phyloP scores from a whole-genome alignment of 139 green algal species.

The Chlamydomonas sp. region DNA sequence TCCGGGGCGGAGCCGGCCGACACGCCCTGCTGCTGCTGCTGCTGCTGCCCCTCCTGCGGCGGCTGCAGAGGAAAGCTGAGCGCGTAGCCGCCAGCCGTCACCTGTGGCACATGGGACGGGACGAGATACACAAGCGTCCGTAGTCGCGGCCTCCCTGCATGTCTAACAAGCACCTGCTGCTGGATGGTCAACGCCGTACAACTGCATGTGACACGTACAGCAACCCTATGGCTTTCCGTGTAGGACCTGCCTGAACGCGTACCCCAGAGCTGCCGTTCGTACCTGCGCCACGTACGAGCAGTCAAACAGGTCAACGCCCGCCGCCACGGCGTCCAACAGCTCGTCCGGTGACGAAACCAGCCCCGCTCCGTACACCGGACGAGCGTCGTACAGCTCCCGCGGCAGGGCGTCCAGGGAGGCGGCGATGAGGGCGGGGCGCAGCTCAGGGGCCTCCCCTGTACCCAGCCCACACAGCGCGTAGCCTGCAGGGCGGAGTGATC shows the following conservation, averaged over 20 bases:
- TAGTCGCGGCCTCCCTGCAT: too few species aligned
- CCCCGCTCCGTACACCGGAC: slow-evolving; percentile 52
- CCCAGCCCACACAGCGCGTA: slow-evolving; percentile 73
- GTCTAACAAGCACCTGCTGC: too few species aligned
- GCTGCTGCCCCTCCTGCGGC: background rate
- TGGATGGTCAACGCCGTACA: too few species aligned
- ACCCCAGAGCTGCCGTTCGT: background rate
- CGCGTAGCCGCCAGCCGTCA: slow-evolving; percentile 65
- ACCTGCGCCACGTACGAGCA: slow-evolving; percentile 51
- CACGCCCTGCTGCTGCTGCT: background rate
- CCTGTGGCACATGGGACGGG: background rate
- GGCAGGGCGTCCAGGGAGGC: slow-evolving; percentile 54
- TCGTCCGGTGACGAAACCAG: slow-evolving; percentile 57
- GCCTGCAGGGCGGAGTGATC: slow-evolving; percentile 33
- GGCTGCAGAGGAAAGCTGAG: slow-evolving; percentile 65
- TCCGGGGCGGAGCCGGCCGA: slow-evolving; percentile 2
- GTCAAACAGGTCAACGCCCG: slow-evolving; percentile 75
- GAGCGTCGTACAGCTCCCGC: background rate
- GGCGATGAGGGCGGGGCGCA: slow-evolving; percentile 48
- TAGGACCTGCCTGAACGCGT: background rate
- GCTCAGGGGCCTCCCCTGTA: slow-evolving; percentile 65
- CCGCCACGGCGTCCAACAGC: slow-evolving; percentile 66
- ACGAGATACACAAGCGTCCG: too few species aligned
- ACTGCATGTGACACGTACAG: too few species aligned
- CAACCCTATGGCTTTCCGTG: background rate